Percentiles rank a stretch among this genome's conserved stretches.
phyloP scores from a whole-genome alignment of 208 protist genomes.

The Borovskyia barvae region DNA sequence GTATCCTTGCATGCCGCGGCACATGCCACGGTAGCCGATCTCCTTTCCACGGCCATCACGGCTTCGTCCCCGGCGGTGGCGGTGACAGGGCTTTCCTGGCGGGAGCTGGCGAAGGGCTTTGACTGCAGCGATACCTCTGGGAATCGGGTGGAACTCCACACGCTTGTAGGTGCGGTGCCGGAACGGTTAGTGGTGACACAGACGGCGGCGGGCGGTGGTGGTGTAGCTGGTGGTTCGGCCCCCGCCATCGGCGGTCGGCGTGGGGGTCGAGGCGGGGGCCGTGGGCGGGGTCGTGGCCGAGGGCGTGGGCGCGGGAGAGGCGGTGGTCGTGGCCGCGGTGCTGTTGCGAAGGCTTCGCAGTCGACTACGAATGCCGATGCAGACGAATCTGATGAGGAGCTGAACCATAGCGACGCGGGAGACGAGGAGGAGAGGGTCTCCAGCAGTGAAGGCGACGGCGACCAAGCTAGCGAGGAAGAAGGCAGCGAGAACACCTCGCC shows the following conservation, averaged over 20 bases:
- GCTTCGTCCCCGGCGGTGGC: conserved; percentile 1
- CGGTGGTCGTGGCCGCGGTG: neutral
- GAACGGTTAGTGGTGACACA: conserved; percentile 7
- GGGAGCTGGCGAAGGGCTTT: conserved; percentile 6
- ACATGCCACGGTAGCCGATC: conserved; percentile 25
- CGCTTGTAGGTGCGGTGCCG: conserved; percentile 5
- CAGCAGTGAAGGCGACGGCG: neutral
- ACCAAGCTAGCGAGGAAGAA: neutral
- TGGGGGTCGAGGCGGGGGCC: neutral
- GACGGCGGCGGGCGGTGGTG: neutral
- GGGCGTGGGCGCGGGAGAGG: conserved; percentile 1
- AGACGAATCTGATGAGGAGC: neutral
- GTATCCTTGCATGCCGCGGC: conserved; percentile 23
- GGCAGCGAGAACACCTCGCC: neutral
- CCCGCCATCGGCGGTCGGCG: neutral
- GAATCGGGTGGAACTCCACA: conserved; percentile 1
- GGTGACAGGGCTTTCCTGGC: neutral
- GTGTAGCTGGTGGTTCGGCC: neutral
- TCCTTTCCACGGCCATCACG: conserved; percentile 19
- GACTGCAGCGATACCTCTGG: conserved; percentile 15
- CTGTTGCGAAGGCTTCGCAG: neutral
- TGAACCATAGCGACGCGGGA: conserved; percentile 15
- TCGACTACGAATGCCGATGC: neutral
- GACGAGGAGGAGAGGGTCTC: neutral
- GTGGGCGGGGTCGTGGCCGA: conserved; percentile 3